Evolutionary conservation across 805 yeast species (phyloP).

Genomic region (Wickerhamiella azyma): DNA sequence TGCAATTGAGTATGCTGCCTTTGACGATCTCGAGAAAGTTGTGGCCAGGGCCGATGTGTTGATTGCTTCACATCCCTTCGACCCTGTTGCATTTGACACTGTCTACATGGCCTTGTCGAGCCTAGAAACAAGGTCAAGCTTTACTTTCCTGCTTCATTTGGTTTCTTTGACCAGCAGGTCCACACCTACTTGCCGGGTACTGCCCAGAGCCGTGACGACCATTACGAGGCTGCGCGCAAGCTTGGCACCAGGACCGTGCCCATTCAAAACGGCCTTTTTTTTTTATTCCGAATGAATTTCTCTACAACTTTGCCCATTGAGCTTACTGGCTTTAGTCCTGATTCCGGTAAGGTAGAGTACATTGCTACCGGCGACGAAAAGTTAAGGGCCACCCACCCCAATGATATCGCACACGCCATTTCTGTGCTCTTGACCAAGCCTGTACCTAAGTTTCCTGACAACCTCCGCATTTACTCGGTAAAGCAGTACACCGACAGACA

Average conservation of each 20-base stretch:
- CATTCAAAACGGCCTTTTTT: neutral
- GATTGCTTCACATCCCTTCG: neutral
- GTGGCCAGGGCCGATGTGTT: neutral
- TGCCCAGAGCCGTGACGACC: neutral
- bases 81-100: neutral
- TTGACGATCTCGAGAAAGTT: neutral
- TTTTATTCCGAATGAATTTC: neutral
- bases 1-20: neutral
- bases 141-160: neutral
- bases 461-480: neutral
- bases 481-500: neutral
- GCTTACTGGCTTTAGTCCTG: neutral
- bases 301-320: neutral
- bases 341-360: neutral
- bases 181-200: neutral
- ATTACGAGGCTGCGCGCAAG: neutral
- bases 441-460: neutral
- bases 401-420: neutral
- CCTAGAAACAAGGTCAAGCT: conserved; percentile 1
- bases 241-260: conserved; percentile 1
- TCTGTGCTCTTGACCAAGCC: neutral
- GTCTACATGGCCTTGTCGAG: neutral
- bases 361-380: neutral
- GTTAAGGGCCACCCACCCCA: neutral
- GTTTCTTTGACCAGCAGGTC: neutral